Percentiles rank a stretch among this genome's conserved stretches.
Evolutionary conservation across 495 filamentous ascomycete species (phyloP).

Genomic region (Melanomma pulvis-pyrius): DNA sequence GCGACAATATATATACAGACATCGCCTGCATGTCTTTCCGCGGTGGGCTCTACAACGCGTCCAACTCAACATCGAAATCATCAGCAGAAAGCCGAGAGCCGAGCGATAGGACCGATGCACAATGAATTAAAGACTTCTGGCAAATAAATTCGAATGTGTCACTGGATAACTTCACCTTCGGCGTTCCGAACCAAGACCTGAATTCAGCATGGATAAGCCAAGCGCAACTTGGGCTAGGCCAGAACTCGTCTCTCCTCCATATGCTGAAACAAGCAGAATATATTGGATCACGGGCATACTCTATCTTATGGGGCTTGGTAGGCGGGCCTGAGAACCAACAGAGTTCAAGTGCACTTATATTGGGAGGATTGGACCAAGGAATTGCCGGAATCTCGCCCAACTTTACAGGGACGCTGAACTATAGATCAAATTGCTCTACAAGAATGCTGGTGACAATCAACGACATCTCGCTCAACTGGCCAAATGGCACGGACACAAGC

Average conservation of each 20-base stretch:
- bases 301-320: slow-evolving; percentile 7
- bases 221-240: slow-evolving; percentile 4
- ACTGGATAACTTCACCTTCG: background rate
- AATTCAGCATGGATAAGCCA: background rate
- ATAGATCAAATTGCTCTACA: background rate
- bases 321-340: background rate
- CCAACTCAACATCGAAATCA: background rate
- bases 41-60: background rate
- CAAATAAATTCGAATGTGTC: background rate
- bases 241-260: slow-evolving; percentile 1
- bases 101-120: background rate
- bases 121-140: background rate
- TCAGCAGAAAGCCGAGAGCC: background rate
- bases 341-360: background rate
- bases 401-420: background rate
- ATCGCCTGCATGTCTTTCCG: background rate
- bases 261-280: background rate
- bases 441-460: slow-evolving; percentile 13
- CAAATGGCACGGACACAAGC: slow-evolving; percentile 12
- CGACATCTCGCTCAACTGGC: slow-evolving; percentile 16
- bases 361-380: slow-evolving; percentile 3
- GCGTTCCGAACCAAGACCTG: background rate
- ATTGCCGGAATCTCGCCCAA: background rate
- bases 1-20: background rate
- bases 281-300: slow-evolving; percentile 8